Evolutionary conservation across 225 moss, liverwort and hornwort genomes (phyloP), one percentile per base, ranked within the genome.

Genomic region (Bryum argenteum): DNA sequence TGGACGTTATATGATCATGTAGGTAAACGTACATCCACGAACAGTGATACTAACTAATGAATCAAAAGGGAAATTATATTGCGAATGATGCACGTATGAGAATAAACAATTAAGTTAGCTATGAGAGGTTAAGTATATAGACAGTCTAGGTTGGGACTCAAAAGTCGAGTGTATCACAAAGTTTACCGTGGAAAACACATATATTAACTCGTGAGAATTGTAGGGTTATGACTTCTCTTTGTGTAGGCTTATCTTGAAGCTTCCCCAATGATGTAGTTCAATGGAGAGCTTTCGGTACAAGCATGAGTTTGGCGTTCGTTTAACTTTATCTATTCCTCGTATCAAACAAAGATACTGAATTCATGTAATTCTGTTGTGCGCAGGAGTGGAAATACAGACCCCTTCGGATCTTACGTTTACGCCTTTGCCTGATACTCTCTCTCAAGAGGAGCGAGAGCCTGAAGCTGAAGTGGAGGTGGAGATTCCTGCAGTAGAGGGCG

Each of bases 321-420:
- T 19, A 62, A 50, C 22, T 52, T 58, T 21, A 24, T 53, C 9
- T 54, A 11, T 55, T 39, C 13, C 53, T 57, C 6, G 14, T 54
- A 37, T 50, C 6, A 42, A 76, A 38, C 51, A 33, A 62, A 41
- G n/a, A n/a, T 24, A 7, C 22, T 39, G 53, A 52, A 58, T 22
- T 61, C 21, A 3, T 47, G 17, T 3, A 10, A 41, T 13, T 5
- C 0, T 16, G 8, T 43, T 3, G 2, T 72, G 55, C 74, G 68
- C 84, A 87, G 87, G 65, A 24, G 54, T 64, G 76, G 77, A 63
- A 51, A 71, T 84, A 59, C 81, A 50, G 38, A 81, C 81, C n/a
- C 87, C 78, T 39, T 87, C 84, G 48, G 81, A 84, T 38, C 74
- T 87, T 51, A 77, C 71, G 50, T 84, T 81, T 61, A 87, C 81